Evolutionary conservation across 2,329 filamentous ascomycete species (phyloP).

Genomic region (Ascochyta fabae): DNA sequence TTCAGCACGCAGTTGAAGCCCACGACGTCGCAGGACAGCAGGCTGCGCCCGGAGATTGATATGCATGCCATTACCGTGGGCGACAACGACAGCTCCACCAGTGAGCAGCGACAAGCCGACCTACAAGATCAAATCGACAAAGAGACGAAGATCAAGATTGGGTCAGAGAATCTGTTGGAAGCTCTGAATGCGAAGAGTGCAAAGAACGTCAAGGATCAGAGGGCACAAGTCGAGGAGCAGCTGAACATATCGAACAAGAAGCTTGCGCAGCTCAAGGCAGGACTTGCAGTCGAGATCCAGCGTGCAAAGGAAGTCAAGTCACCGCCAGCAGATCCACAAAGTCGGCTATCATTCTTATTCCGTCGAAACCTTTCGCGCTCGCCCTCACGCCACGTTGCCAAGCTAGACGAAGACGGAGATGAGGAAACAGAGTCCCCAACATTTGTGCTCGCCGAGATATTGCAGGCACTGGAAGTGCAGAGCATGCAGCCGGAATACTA

Average conservation of each 20-base stretch:
- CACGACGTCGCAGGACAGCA: slow-evolving; percentile 68
- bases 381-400: slow-evolving; percentile 52
- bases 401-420: slow-evolving; percentile 68
- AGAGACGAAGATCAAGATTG: slow-evolving; percentile 97
- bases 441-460: slow-evolving; percentile 84
- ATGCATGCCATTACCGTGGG: slow-evolving; percentile 61
- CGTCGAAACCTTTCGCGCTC: slow-evolving; percentile 62
- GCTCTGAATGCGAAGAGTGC: slow-evolving; percentile 92
- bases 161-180: slow-evolving; percentile 96
- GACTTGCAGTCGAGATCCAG: slow-evolving; percentile 66
- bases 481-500: slow-evolving; percentile 94
- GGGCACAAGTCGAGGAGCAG: slow-evolving; percentile 72
- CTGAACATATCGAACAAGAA: slow-evolving; percentile 84
- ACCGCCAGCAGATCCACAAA: slow-evolving; percentile 54
- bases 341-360: slow-evolving; percentile 65
- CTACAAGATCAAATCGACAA: slow-evolving; percentile 88
- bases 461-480: slow-evolving; percentile 87
- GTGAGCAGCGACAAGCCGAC: slow-evolving; percentile 75
- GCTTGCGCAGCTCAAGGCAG: slow-evolving; percentile 64
- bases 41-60: slow-evolving; percentile 63
- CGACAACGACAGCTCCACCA: slow-evolving; percentile 65
- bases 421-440: slow-evolving; percentile 83
- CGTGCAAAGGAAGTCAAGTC: slow-evolving; percentile 61
- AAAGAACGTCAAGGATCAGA: slow-evolving; percentile 83
- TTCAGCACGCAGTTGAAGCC: slow-evolving; percentile 88